A percentile compares a stretch with the other conserved stretches of the same genome.
Evolutionary conservation across 495 filamentous ascomycete genomes (phyloP).

Genomic region (Penicillium cosmopolitanum): DNA sequence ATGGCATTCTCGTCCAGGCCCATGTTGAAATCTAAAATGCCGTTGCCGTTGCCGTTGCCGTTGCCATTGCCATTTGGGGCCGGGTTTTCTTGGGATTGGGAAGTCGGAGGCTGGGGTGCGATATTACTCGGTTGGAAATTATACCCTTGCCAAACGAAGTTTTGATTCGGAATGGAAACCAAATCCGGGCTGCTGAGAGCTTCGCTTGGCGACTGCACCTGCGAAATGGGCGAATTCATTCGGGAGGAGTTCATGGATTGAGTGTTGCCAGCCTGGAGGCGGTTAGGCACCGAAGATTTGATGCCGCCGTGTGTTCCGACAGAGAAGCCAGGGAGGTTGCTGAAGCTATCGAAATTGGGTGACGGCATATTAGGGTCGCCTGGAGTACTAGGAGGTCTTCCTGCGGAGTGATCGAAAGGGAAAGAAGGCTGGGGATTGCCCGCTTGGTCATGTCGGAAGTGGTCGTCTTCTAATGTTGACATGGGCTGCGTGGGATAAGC

Average conservation of each 20-base stretch:
- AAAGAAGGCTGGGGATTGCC: slow-evolving; percentile 21
- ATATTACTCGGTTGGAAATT: slow-evolving; percentile 38
- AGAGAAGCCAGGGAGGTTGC: slow-evolving; percentile 34
- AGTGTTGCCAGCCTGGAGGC: slow-evolving; percentile 26
- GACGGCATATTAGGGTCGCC: slow-evolving; percentile 29
- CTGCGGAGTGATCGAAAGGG: slow-evolving; percentile 20
- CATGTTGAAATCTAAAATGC: slow-evolving; percentile 31
- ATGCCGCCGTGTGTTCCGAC: slow-evolving; percentile 22
- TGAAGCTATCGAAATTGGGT: slow-evolving; percentile 33
- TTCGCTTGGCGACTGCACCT: slow-evolving; percentile 39
- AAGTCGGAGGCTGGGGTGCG: slow-evolving; percentile 19
- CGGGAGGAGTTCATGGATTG: slow-evolving; percentile 34
- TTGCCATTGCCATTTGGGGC: slow-evolving; percentile 29
- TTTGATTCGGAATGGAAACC: slow-evolving; percentile 50
- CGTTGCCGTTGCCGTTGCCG: no score
- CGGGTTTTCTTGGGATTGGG: slow-evolving; percentile 28
- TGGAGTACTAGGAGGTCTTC: slow-evolving; percentile 25
- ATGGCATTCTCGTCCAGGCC: slow-evolving; percentile 35
- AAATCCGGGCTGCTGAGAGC: slow-evolving; percentile 47
- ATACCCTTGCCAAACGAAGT: slow-evolving; percentile 51
- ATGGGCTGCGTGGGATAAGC: slow-evolving; percentile 87
- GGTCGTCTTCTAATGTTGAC: slow-evolving; percentile 61
- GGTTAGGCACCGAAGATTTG: slow-evolving; percentile 35
- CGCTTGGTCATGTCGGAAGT: slow-evolving; percentile 41
- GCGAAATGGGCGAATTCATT: slow-evolving; percentile 41